Evolutionary conservation across 495 filamentous ascomycete genomes (phyloP), one percentile per base, ranked within the genome.

Genomic region (Tetracladium marchalianum): DNA sequence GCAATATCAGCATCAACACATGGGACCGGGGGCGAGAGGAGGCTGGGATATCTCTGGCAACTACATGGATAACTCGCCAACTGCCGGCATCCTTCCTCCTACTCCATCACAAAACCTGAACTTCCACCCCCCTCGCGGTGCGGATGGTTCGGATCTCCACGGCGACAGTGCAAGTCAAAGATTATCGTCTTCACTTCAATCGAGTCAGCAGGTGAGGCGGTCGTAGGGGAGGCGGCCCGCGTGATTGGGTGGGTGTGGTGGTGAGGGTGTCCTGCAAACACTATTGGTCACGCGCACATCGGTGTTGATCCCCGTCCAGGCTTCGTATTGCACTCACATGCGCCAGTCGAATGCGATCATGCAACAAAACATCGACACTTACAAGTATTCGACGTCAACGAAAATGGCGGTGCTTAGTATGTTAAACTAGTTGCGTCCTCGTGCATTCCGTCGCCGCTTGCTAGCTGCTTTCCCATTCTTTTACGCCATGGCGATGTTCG

Each of bases 41-140:
- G 49, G 51, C 11, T 58, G 55, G 55, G 55, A 58, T 34, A 51
- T 54, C 44, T 38, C 51, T 15, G 35, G 5, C 15, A 52, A 52
- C 35, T 24, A 46, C 8, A 41, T 52, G 7, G 31, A 37, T 31
- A 38, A 36, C 18, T 47, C 33, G 22, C 44, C 51, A 24, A 47
- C 48, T 43, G 18, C 48, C 41, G 46, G 41, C 44, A 44, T 50
- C 22, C 46, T 39, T 7, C 22, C 7, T 47, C 53, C 50, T 16
- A 46, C 18, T 1, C 45, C 34, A 35, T 12, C 41, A 7, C 50
- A 53, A 27, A 6, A 41, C 5, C 6, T 50, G 38, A 40, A 40
- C 31, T 36, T 15, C 31, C 50, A 54, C 35, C 38, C 51, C 10
- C 46, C 46, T 12, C 39, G 15, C 32, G 27, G 32, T 12, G 41